phyloP scores from a whole-genome alignment of 305 asterid genomes.

The Withania somnifera region DNA sequence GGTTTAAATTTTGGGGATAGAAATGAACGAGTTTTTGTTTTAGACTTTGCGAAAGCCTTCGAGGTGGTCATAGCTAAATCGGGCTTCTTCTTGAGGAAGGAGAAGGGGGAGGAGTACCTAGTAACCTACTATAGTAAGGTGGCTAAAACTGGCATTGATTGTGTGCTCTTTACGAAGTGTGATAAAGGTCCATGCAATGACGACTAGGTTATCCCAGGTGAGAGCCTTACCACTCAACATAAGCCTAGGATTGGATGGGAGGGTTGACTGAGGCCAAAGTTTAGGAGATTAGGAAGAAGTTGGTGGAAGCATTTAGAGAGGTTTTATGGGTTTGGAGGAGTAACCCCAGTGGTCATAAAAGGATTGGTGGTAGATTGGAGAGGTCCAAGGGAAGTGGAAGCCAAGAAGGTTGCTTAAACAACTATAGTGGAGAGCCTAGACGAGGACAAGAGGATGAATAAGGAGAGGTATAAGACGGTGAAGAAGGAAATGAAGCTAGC shows the following conservation, averaged over 20 bases:
- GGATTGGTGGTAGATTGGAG: background rate
- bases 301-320: background rate
- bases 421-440: background rate
- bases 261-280: background rate
- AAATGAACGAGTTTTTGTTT: background rate
- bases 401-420: background rate
- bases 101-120: background rate
- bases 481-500: no score
- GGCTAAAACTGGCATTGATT: background rate
- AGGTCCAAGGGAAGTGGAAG: background rate
- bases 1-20: background rate
- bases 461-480: background rate
- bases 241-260: background rate
- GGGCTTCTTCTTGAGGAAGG: background rate
- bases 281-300: background rate
- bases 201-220: background rate
- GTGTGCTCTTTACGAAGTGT: background rate
- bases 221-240: background rate
- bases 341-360: background rate
- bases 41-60: background rate
- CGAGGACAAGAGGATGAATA: background rate
- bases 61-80: background rate
- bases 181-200: background rate
- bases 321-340: background rate
- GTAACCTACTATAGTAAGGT: background rate